Evolutionary conservation across 2,329 filamentous ascomycete genomes (phyloP).

Genomic region (Colletotrichum sp.): DNA sequence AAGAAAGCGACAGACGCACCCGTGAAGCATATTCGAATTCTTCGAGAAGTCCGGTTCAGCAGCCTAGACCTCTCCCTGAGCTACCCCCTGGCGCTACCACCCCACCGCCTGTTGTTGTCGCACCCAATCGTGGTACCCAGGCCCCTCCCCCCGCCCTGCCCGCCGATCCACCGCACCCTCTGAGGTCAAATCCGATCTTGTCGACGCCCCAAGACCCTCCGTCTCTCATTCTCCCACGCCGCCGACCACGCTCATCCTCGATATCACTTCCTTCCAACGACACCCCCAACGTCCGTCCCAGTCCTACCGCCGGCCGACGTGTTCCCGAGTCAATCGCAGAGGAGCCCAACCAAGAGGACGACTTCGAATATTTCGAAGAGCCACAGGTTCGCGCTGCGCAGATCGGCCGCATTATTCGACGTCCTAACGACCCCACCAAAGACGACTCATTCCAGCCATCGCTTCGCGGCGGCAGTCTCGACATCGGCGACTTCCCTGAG

Average conservation of each 20-base stretch:
- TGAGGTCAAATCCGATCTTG: slow-evolving; percentile 18
- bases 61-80: slow-evolving; percentile 12
- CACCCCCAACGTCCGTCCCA: neutral
- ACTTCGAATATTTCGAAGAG: slow-evolving; percentile 8
- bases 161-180: slow-evolving; percentile 15
- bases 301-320: neutral
- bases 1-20: neutral
- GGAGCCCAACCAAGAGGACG: neutral
- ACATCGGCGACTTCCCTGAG: slow-evolving; percentile 2
- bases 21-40: neutral
- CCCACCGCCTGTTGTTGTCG: neutral
- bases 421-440: neutral
- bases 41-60: neutral
- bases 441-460: neutral
- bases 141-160: slow-evolving; percentile 9
- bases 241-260: slow-evolving; percentile 12
- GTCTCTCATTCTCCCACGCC: neutral
- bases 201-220: slow-evolving; percentile 11
- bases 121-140: neutral
- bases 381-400: slow-evolving; percentile 7
- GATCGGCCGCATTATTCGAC: slow-evolving; percentile 2
- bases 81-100: neutral
- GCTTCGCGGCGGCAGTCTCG: slow-evolving; percentile 5
- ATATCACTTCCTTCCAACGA: neutral
- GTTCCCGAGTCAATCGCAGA: neutral